Evolutionary conservation across 2,329 filamentous ascomycete genomes (phyloP).

Genomic region (Orbilia javanica): DNA sequence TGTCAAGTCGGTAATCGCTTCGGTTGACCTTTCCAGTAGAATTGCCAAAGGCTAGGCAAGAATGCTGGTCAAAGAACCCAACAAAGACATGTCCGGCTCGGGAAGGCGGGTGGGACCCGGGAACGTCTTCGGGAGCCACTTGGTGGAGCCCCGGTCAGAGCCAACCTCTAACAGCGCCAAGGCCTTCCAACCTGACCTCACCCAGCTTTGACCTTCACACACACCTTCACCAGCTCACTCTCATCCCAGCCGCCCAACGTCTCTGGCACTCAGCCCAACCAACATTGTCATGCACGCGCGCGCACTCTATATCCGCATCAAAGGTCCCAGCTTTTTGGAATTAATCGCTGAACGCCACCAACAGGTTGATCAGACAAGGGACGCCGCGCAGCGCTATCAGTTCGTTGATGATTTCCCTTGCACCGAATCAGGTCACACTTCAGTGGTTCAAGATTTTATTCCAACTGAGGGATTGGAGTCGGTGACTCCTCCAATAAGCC

Average conservation of each 20-base stretch:
- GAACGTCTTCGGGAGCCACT: slow-evolving; percentile 21
- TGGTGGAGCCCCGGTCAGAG: slow-evolving; percentile 22
- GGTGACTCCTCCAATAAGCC: slow-evolving; percentile 45
- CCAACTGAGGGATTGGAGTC: slow-evolving; percentile 8
- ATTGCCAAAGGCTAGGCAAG: slow-evolving; percentile 17
- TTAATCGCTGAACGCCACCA: slow-evolving; percentile 47
- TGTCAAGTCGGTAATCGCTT: slow-evolving; percentile 43
- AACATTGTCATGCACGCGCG: slow-evolving; percentile 29
- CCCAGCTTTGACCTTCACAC: slow-evolving; percentile 15
- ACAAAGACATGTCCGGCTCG: slow-evolving; percentile 26
- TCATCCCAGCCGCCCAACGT: slow-evolving; percentile 25
- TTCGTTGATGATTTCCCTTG: slow-evolving; percentile 20
- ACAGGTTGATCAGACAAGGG: slow-evolving; percentile 17
- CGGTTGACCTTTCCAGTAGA: slow-evolving; percentile 29
- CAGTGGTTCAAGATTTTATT: slow-evolving; percentile 23
- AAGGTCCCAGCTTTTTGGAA: slow-evolving; percentile 36
- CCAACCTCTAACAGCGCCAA: slow-evolving; percentile 10
- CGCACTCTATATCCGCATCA: slow-evolving; percentile 31
- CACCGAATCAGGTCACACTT: slow-evolving; percentile 17
- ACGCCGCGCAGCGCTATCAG: background rate
- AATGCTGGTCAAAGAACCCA: slow-evolving; percentile 10
- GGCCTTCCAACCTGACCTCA: slow-evolving; percentile 4
- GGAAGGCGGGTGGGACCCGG: slow-evolving; percentile 28
- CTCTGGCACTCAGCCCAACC: slow-evolving; percentile 31
- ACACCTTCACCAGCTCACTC: slow-evolving; percentile 19